Evolutionary conservation across 257 asterid species (phyloP).

Genomic region (Penstemon barbatus): DNA sequence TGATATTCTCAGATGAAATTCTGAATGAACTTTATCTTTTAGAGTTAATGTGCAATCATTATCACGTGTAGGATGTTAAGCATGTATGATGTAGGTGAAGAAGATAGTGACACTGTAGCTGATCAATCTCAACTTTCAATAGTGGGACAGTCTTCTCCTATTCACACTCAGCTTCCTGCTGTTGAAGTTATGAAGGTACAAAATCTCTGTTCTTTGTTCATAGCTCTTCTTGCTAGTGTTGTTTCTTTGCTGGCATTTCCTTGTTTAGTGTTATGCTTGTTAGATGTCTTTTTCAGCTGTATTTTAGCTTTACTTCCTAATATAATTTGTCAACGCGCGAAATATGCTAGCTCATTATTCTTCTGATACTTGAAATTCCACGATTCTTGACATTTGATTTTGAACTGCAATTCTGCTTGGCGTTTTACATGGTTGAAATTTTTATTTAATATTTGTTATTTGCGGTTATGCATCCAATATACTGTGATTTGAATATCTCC

Average conservation of each 20-base stretch:
- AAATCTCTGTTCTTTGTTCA: slow-evolving; percentile 16
- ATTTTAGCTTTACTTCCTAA: slow-evolving; percentile 13
- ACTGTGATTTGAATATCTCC: not conserved
- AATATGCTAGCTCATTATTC: not conserved
- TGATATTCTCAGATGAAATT: slow-evolving; percentile 14
- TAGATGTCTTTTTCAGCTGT: not conserved
- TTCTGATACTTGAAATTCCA: not conserved
- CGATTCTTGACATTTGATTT: too few relatives aligned
- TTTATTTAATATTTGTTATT: not conserved
- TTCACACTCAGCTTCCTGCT: slow-evolving; percentile 77
- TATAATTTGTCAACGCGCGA: not conserved
- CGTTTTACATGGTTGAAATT: not conserved
- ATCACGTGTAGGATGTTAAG: slow-evolving; percentile 75
- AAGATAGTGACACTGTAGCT: slow-evolving; percentile 58
- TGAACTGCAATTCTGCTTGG: not conserved
- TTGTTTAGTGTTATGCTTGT: not conserved
- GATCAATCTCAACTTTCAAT: slow-evolving; percentile 66
- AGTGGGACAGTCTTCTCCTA: slow-evolving; percentile 55
- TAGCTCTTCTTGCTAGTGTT: slow-evolving; percentile 14
- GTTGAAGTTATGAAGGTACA: slow-evolving; percentile 83
- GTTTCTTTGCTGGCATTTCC: slow-evolving; percentile 24
- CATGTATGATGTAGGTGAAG: slow-evolving; percentile 81
- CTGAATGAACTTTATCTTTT: slow-evolving; percentile 24
- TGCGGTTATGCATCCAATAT: not conserved
- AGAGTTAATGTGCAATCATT: slow-evolving; percentile 26